Evolutionary conservation across 2,329 filamentous ascomycete genomes (phyloP).

Genomic region (Trichoderma endophyticum): DNA sequence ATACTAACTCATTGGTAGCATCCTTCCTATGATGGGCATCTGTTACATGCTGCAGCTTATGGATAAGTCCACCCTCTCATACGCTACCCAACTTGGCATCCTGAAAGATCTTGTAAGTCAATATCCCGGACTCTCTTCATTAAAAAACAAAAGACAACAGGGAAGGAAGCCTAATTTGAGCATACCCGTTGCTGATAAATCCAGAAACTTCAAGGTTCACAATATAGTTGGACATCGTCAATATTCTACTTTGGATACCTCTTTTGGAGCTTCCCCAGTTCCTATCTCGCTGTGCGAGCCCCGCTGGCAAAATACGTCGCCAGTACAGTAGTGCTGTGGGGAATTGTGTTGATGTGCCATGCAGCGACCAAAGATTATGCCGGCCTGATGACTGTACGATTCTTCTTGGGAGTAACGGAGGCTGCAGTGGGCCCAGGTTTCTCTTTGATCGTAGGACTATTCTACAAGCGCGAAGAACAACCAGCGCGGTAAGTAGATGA

Average conservation of each 20-base stretch:
- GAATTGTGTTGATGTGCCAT: constrained; percentile 21
- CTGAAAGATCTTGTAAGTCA: constrained; percentile 36
- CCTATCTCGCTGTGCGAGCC: constrained; percentile 27
- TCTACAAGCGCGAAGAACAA: constrained; percentile 28
- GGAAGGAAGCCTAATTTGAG: not conserved
- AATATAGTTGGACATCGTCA: constrained; percentile 50
- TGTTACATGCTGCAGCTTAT: constrained; percentile 47
- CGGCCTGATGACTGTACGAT: constrained; percentile 23
- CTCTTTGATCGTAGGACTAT: constrained; percentile 22
- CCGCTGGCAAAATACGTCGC: constrained; percentile 29
- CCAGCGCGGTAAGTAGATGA: not conserved
- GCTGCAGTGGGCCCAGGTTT: constrained; percentile 20
- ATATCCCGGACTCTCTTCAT: not conserved
- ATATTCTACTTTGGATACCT: constrained; percentile 54
- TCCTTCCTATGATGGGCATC: constrained; percentile 51
- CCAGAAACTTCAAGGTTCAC: constrained; percentile 40
- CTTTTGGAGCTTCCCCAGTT: constrained; percentile 28
- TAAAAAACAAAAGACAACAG: not conserved
- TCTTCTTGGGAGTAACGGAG: constrained; percentile 25
- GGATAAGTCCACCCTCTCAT: constrained; percentile 35
- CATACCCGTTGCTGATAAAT: not conserved
- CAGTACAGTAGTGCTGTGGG: constrained; percentile 24
- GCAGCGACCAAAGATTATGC: constrained; percentile 22
- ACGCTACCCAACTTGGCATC: constrained; percentile 50
- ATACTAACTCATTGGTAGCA: constrained; percentile 23